phyloP scores from a whole-genome alignment of 202 grass and related monocot genomes.

The Panicum virgatum region DNA sequence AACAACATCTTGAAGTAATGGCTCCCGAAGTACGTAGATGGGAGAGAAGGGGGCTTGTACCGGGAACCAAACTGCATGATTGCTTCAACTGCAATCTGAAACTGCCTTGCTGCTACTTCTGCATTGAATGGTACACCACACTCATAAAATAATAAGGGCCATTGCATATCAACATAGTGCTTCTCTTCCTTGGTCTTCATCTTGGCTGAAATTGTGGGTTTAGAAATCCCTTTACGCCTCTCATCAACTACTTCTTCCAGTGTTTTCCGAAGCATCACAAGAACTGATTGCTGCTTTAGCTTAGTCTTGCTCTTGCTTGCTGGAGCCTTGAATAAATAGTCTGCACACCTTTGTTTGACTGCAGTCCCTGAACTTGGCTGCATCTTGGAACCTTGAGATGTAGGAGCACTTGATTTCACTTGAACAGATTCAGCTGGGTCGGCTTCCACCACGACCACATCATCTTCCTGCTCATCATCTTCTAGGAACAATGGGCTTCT shows the following conservation, averaged over 20 bases:
- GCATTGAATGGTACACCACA: neutral
- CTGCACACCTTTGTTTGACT: neutral
- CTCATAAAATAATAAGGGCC: slow-evolving; percentile 8
- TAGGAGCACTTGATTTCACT: neutral
- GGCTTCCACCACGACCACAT: neutral
- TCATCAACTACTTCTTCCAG: too few species aligned
- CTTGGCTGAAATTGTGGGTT: too few species aligned
- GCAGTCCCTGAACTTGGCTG: neutral
- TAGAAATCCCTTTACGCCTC: too few species aligned
- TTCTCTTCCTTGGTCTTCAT: neutral
- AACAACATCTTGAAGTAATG: neutral
- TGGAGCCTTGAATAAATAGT: neutral
- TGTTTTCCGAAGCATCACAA: too few species aligned
- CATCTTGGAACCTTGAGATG: neutral
- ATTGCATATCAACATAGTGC: neutral
- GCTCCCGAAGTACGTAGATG: neutral
- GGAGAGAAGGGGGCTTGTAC: neutral
- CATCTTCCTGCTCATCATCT: neutral
- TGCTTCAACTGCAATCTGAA: neutral
- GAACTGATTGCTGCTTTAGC: too few species aligned
- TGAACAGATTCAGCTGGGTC: too few species aligned
- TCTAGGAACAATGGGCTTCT: neutral
- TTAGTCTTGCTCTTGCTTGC: neutral
- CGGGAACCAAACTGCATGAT: neutral
- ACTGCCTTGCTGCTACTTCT: neutral